Evolutionary conservation across 768 basidiomycete genomes (phyloP).

Genomic region (Leccinum rimulosum): DNA sequence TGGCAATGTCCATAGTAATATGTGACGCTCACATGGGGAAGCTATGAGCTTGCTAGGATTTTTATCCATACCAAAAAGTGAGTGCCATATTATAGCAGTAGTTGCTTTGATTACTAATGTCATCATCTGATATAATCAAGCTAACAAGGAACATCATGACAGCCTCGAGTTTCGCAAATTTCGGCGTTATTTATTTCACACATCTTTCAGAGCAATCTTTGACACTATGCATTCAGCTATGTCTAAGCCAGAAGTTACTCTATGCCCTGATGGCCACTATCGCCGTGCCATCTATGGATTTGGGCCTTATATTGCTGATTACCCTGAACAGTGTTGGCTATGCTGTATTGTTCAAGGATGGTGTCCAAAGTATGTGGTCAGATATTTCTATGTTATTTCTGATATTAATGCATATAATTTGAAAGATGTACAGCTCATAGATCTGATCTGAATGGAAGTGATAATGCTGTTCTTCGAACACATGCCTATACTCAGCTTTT

Average conservation of each 20-base stretch:
- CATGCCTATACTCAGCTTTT: background rate
- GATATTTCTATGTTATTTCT: background rate
- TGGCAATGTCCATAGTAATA: background rate
- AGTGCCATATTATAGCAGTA: background rate
- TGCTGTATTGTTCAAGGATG: slow-evolving; percentile 2
- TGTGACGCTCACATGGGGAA: background rate
- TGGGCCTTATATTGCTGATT: slow-evolving; percentile 41
- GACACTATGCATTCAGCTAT: background rate
- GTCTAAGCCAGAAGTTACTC: background rate
- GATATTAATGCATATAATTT: background rate
- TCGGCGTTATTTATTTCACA: background rate
- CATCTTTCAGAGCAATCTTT: background rate
- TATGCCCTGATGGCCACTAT: slow-evolving; percentile 21
- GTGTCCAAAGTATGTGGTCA: background rate
- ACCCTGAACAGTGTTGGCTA: slow-evolving; percentile 36
- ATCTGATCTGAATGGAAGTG: background rate
- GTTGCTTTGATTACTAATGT: too few species aligned
- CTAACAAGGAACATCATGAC: background rate
- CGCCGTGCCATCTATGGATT: slow-evolving; percentile 25
- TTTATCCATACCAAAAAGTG: background rate
- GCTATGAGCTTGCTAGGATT: background rate
- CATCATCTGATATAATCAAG: background rate
- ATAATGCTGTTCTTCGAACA: too few species aligned
- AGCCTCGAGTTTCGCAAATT: background rate
- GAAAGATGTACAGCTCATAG: background rate